Percentiles rank a stretch among this genome's conserved stretches.
These are phyloP conservation scores for Plectosphaerella cucumerina DNA, from an alignment of 2,329 filamentous ascomycete genomes.

Conservation along the genomic window DNA sequence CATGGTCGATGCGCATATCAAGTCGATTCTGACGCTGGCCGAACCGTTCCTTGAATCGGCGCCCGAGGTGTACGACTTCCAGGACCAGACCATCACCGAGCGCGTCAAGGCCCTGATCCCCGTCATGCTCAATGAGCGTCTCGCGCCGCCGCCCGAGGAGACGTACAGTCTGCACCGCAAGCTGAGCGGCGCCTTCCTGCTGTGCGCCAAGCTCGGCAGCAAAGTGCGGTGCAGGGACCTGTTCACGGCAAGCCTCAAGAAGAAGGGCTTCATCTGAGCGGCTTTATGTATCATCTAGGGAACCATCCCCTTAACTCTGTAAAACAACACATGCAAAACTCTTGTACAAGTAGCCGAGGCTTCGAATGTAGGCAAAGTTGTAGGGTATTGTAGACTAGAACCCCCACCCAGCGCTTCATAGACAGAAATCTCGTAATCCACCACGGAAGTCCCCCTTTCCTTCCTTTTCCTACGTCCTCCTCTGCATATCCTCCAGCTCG, in stretches of 20 bases:
- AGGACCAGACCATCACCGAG: constrained; percentile 93
- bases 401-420: not conserved
- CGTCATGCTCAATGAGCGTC: constrained; percentile 83
- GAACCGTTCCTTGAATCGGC: constrained; percentile 80
- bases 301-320: not conserved
- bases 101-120: constrained; percentile 85
- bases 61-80: constrained; percentile 85
- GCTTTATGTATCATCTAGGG: not conserved
- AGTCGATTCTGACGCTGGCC: constrained; percentile 81
- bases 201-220: constrained; percentile 84
- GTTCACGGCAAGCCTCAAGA: constrained; percentile 58
- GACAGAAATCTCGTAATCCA: constrained; percentile 3
- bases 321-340: constrained; percentile 9
- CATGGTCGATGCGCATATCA: constrained; percentile 90
- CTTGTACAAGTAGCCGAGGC: constrained; percentile 4
- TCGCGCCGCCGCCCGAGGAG: constrained; percentile 92
- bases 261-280: constrained; percentile 18
- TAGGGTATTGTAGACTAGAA: not conserved
- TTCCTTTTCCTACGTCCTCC: constrained; percentile 11
- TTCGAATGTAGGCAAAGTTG: not conserved
- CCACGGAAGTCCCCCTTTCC: not conserved
- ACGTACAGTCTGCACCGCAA: constrained; percentile 96
- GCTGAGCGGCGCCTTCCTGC: constrained; percentile 86
- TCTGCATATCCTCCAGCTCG: constrained; percentile 47
- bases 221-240: constrained; percentile 75